Conservation (phyloP, 805 yeast genomes). For the Ogataea henricii region DNA sequence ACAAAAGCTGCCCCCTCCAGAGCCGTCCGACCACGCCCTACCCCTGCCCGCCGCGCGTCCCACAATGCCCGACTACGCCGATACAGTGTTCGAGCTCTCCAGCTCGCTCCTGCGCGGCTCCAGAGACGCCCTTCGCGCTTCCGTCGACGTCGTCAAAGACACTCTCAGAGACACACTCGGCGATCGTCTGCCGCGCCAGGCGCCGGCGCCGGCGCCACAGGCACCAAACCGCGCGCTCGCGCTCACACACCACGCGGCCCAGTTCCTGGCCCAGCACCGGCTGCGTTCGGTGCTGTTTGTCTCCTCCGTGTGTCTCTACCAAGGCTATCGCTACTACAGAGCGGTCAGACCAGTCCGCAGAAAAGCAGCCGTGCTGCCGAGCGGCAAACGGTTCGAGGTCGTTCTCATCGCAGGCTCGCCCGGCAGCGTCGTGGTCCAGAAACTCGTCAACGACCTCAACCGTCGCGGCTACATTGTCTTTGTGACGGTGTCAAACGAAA, state of each 20-base stretch:
- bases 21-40: not conserved
- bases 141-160: conserved; percentile 4
- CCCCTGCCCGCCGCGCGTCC: not conserved
- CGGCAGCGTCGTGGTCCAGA: conserved; percentile 67
- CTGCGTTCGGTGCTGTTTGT: conserved; percentile 7
- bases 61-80: conserved; percentile 26
- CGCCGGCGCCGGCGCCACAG: conserved; percentile 11
- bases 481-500: conserved; percentile 67
- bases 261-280: conserved; percentile 1
- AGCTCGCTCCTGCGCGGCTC: conserved; percentile 10
- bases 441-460: conserved; percentile 73
- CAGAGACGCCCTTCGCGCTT: conserved; percentile 5
- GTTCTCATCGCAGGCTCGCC: conserved; percentile 77
- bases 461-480: conserved; percentile 81
- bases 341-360: conserved; percentile 31
- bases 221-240: not conserved
- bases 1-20: not conserved
- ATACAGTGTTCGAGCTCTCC: conserved; percentile 22
- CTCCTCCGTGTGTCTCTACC: conserved; percentile 5
- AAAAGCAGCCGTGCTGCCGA: conserved; percentile 60
- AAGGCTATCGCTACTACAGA: conserved; percentile 4
- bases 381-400: conserved; percentile 77
- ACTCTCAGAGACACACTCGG: conserved; percentile 1
- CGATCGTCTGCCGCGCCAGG: conserved; percentile 2
- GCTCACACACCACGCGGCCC: conserved; percentile 3